Evolutionary conservation across 129 eudicot genomes (phyloP).

Genomic region (Smallanthus sonchifolius): DNA sequence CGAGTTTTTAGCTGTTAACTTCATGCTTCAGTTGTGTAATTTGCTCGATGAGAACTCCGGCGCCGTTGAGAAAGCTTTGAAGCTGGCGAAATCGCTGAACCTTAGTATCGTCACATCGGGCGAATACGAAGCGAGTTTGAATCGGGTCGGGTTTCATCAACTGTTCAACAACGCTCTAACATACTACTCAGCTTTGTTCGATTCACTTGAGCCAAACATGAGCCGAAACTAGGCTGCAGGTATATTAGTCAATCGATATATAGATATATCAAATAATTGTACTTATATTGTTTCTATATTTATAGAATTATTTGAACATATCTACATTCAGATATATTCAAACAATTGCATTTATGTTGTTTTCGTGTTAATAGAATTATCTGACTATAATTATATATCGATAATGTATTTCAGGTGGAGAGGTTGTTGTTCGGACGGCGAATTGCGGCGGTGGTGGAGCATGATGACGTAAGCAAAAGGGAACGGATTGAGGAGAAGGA

Average conservation of each 20-base stretch:
- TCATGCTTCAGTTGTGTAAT: conserved; percentile 85
- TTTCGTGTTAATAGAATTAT: too few relatives aligned
- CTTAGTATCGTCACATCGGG: conserved; percentile 83
- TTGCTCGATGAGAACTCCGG: conserved; percentile 42
- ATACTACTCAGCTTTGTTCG: conserved; percentile 66
- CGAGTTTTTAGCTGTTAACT: conserved; percentile 75
- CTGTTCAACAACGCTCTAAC: conserved; percentile 60
- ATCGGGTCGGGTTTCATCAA: conserved; percentile 51
- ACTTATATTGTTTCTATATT: too few relatives aligned
- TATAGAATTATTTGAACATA: too few relatives aligned
- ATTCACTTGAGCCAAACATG: conserved; percentile 71
- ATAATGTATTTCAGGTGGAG: conserved; percentile 32
- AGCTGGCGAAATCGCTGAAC: conserved; percentile 64
- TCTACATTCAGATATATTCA: too few relatives aligned
- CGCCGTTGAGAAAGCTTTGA: conserved; percentile 48
- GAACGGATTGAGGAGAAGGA: conserved; percentile 81
- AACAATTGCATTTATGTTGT: too few relatives aligned
- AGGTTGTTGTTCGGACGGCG: conserved; percentile 61
- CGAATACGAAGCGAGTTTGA: conserved; percentile 76
- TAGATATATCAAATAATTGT: too few relatives aligned
- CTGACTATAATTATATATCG: too few relatives aligned
- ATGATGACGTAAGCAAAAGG: conserved; percentile 49
- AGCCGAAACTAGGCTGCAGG: conserved; percentile 52
- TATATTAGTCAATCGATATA: too few relatives aligned
- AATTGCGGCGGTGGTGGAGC: conserved; percentile 59